These are phyloP conservation scores for Linum trigynum DNA, from an alignment of 345 rosid species.

Conservation along the genomic window DNA sequence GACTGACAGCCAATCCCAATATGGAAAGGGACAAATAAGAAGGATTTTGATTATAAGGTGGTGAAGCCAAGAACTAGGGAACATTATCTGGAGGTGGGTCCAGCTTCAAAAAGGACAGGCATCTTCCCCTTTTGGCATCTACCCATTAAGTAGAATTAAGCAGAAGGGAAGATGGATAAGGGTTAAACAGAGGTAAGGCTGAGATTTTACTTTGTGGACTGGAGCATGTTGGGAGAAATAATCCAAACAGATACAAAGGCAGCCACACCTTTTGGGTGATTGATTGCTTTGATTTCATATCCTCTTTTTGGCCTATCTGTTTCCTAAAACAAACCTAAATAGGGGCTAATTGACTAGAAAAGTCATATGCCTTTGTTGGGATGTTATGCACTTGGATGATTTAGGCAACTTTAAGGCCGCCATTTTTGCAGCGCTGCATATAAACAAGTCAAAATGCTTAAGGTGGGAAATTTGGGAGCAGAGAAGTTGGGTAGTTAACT, in stretches of 20 bases:
- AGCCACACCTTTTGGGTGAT: constrained; percentile 20
- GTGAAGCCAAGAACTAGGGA: background rate
- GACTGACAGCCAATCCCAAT: background rate
- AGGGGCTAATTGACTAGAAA: constrained; percentile 4
- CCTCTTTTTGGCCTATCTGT: constrained; percentile 18
- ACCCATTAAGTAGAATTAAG: background rate
- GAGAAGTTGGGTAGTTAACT: too few species aligned
- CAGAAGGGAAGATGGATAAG: background rate
- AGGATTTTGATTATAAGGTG: background rate
- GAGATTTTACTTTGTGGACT: constrained; percentile 22
- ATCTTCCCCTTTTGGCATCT: constrained; percentile 2
- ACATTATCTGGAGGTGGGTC: constrained; percentile 8
- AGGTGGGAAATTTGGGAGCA: too few species aligned
- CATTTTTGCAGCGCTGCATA: background rate
- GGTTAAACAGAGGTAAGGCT: constrained; percentile 12
- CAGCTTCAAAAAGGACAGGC: constrained; percentile 6
- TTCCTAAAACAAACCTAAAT: background rate
- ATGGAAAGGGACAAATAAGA: background rate
- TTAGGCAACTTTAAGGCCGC: background rate
- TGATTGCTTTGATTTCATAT: constrained; percentile 7
- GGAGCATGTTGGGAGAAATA: constrained; percentile 13
- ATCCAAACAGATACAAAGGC: constrained; percentile 20
- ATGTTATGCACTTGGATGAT: background rate
- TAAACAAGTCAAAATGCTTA: too few species aligned
- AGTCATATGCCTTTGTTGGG: background rate